Percentiles rank a stretch among this genome's conserved stretches.
phyloP scores from a whole-genome alignment of 306 rosid species.

The Styphnolobium japonicum region DNA sequence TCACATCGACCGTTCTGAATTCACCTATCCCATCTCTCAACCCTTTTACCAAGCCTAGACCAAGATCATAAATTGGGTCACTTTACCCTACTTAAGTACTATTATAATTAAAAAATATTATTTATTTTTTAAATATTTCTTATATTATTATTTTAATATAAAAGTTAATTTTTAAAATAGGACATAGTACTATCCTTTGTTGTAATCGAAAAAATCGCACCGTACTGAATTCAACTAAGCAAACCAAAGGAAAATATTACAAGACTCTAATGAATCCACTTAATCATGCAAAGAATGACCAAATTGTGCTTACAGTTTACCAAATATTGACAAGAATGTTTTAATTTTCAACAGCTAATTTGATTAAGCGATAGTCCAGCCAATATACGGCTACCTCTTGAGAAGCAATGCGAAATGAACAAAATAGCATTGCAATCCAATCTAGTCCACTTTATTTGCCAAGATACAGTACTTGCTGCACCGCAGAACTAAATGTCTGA shows the following conservation, averaged over 20 bases:
- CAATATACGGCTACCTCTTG: slow-evolving; percentile 35
- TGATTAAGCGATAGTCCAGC: slow-evolving; percentile 38
- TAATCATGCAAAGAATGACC: background rate
- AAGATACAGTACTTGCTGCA: slow-evolving; percentile 38
- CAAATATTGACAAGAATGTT: slow-evolving; percentile 17
- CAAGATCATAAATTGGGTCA: no score
- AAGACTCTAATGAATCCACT: background rate
- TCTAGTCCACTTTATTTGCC: slow-evolving; percentile 52
- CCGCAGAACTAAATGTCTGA: slow-evolving; percentile 22
- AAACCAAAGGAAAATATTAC: background rate
- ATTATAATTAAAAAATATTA: no score
- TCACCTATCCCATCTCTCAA: no score
- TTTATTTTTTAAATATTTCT: no score
- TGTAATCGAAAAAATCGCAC: background rate
- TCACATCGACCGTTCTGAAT: no score
- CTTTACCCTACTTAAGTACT: no score
- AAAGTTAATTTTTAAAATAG: no score
- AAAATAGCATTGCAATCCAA: slow-evolving; percentile 49
- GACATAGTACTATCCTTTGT: no score
- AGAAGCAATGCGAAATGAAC: slow-evolving; percentile 39
- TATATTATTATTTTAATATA: no score
- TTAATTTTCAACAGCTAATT: slow-evolving; percentile 26
- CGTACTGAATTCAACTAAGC: background rate
- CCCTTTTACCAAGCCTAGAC: no score
- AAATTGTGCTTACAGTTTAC: background rate